Evolutionary conservation across 495 filamentous ascomycete species (phyloP), one percentile per base, ranked within the genome.

Genomic region (Neurospora sp.): DNA sequence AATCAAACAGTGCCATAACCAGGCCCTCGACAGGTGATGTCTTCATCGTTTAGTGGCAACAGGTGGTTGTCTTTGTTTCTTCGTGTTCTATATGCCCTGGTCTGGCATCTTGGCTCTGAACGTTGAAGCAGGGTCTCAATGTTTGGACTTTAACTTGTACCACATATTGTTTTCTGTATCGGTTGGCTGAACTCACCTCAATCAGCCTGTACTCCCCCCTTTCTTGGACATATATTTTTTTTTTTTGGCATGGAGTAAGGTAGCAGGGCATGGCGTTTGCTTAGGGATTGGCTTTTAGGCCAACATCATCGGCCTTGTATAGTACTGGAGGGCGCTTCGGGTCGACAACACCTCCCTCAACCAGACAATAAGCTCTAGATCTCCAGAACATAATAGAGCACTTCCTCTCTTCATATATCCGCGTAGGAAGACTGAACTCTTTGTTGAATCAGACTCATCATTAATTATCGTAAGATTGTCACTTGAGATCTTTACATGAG

Each of bases 11-110:
- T 83, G 81, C 69, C 81, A 81, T 70, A 83, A 81, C 46, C 81
- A 83, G 76, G 81, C 81, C 18, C 78, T 83, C 12, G 81, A 83
- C 46, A 74, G 81, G 74, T 83, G 77, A 69, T 41, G n/a, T 22
- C n/a, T 8, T 18, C 16, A 31, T 3, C 12, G 10, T 46, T 14
- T 27, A 16, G 0, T 31, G 8, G 38, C n/a, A 40, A 27, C 38
- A 40, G 3, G 38, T 16, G 18, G 14, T 11, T 70, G 20, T n/a
- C 7, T 20, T 9, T 40, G 38, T 18, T 22, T 40, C 12, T 39
- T 70, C 39, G 69, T 16, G 37, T 18, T 38, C 38, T 7, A 38
- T 40, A 70, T 41, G 44, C 16, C 48, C 3, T 53, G 9, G 20
- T 22, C 46, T 53, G 46, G n/a, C 46, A 22, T 53, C 22, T 53